Evolutionary conservation across 2,329 filamentous ascomycete genomes (phyloP), one percentile per base, ranked within the genome.

Genomic region (Colletotrichum navitas): DNA sequence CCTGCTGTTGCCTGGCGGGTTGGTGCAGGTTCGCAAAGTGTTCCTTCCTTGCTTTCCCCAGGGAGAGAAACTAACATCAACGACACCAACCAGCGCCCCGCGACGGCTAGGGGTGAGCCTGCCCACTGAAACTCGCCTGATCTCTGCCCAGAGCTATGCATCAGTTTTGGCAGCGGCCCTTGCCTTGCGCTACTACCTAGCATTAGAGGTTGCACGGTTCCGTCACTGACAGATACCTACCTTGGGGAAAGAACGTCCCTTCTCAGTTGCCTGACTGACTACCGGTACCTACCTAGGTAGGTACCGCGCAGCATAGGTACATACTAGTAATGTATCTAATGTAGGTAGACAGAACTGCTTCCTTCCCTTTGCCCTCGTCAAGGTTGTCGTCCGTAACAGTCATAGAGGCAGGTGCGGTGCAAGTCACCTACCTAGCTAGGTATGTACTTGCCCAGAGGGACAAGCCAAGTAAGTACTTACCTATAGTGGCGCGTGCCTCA

Each of bases 41-140:
- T 34, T 34, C 51, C 10, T 34, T 36, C 26, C 49, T 52, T 52
- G 49, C 51, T 54, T 34, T 54, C 51, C 36, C 11, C 29, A 54
- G 51, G 51, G 51, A n/a, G 39, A 43, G 36, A n/a, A 51, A 26
- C 39, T 26, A 21, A 45, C n/a, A 12, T 26, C 47, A 24, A 14
- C 41, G 41, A 45, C 43, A 49, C 18, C n/a, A 26, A 7, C 4
- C 54, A 66, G 43, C 16, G 29, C 34, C 56, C 41, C n/a, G 49
- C 26, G 47, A 34, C 47, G 36, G 39, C 14, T 11, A 41, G 43
- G 45, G 65, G 43, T 21, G 65, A 26, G 14, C 49, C 39, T 56
- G 49, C 21, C 34, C 32, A 34, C 66, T 49, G 51, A 68, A 45
- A 63, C 66, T 63, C 59, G 66, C 43, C 60, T 56, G 59, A 68